A percentile compares a stretch with the other conserved stretches of the same genome.
phyloP scores from a whole-genome alignment of 2,329 filamentous ascomycete genomes.

The Ophiostoma fasciatum region DNA sequence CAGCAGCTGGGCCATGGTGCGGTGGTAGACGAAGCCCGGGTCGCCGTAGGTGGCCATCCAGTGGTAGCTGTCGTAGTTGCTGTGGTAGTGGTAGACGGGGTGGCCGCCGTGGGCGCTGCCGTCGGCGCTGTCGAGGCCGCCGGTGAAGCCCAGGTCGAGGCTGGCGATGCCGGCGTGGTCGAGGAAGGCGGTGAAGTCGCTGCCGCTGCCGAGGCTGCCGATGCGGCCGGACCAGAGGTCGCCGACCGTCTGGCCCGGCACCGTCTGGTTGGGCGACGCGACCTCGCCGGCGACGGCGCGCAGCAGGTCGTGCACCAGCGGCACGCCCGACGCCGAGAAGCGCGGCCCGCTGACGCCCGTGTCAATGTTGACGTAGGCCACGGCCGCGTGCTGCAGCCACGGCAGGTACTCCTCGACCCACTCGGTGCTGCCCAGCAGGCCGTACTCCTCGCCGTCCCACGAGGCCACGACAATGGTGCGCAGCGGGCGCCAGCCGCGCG shows the following conservation, averaged over 20 bases:
- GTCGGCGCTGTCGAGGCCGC: constrained; percentile 9
- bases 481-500: constrained; percentile 65
- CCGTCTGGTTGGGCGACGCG: constrained; percentile 59
- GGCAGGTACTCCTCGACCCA: constrained; percentile 85
- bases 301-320: constrained; percentile 60
- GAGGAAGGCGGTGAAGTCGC: constrained; percentile 62
- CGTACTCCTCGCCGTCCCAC: constrained; percentile 78
- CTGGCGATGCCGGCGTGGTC: constrained; percentile 54
- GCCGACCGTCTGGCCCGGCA: constrained; percentile 50
- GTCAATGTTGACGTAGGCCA: constrained; percentile 81
- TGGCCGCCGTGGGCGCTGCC: constrained; percentile 19
- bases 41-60: constrained; percentile 83
- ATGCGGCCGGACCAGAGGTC: constrained; percentile 53
- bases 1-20: constrained; percentile 50
- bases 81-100: constrained; percentile 67
- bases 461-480: constrained; percentile 83
- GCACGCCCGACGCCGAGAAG: constrained; percentile 55
- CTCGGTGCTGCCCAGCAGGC: constrained; percentile 72
- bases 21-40: constrained; percentile 49
- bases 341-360: constrained; percentile 50
- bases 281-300: constrained; percentile 50
- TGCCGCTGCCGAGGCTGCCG: constrained; percentile 54
- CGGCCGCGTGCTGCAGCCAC: constrained; percentile 57
- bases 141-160: constrained; percentile 45
- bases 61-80: constrained; percentile 73